phyloP scores from a whole-genome alignment of 495 filamentous ascomycete species.

The Penicillium tannophilum region DNA sequence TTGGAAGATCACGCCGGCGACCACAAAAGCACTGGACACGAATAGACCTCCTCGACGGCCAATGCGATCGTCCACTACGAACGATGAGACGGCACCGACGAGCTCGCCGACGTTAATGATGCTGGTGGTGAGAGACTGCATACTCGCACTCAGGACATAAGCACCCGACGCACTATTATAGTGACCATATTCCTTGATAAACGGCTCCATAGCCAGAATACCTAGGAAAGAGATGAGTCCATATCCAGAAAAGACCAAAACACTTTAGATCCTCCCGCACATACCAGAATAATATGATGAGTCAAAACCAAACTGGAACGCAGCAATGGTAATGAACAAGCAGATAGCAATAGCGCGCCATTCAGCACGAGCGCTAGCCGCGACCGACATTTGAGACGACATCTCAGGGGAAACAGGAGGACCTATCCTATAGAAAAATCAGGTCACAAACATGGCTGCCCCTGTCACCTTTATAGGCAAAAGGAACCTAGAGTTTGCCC shows the following conservation, averaged over 20 bases:
- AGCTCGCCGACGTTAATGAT: conserved; percentile 3
- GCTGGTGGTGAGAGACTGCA: conserved; percentile 1
- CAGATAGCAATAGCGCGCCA: conserved; percentile 4
- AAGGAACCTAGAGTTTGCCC: background rate
- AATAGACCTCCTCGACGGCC: conserved; percentile 3
- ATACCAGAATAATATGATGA: conserved; percentile 5
- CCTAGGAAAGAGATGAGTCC: background rate
- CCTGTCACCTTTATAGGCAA: background rate
- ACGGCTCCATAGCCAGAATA: conserved; percentile 1
- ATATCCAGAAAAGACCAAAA: no score
- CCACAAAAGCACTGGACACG: conserved; percentile 1
- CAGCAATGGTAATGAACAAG: conserved; percentile 5
- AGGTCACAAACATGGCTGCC: background rate
- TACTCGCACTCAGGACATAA: background rate
- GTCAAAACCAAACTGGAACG: conserved; percentile 4
- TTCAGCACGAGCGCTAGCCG: background rate
- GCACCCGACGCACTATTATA: background rate
- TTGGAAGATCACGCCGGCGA: conserved; percentile 3
- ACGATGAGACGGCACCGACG: background rate
- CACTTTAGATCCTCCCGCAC: no score
- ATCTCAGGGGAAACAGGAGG: background rate
- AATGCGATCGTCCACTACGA: background rate
- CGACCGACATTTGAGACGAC: conserved; percentile 2
- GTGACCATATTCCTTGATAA: background rate
- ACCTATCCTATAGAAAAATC: background rate